A percentile compares a stretch with the other conserved stretches of the same genome.
Evolutionary conservation across 208 protist species (phyloP).

Genomic region (Leishmania mexicana): DNA sequence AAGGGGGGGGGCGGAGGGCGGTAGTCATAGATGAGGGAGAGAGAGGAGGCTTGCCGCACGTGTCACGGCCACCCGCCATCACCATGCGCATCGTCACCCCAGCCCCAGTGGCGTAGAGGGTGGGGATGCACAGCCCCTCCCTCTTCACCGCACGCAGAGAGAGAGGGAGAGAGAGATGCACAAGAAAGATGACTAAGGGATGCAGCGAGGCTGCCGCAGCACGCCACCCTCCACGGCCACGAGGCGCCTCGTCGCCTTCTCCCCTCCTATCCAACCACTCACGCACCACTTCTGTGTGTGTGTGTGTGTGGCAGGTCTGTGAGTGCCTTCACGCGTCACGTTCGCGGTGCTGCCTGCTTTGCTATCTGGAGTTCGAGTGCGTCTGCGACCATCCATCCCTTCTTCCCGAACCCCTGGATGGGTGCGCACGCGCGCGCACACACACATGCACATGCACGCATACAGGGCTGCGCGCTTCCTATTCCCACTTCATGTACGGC

Average conservation of each 20-base stretch:
- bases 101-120: background rate
- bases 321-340: background rate
- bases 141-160: background rate
- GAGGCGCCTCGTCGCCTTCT: background rate
- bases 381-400: background rate
- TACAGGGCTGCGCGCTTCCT: conserved; percentile 9
- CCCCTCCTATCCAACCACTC: background rate
- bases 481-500: conserved; percentile 83
- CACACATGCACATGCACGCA: background rate
- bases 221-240: background rate
- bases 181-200: background rate
- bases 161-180: background rate
- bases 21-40: background rate
- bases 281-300: background rate
- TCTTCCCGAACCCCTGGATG: background rate
- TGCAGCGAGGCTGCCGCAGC: background rate
- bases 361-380: background rate
- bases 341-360: background rate
- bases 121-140: background rate
- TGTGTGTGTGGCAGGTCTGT: background rate
- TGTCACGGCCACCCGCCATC: background rate
- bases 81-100: background rate
- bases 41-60: background rate
- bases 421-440: background rate
- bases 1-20: background rate